Base-by-base conservation (phyloP, 768 basidiomycete genomes). In the Tulasnella sp. region DNA sequence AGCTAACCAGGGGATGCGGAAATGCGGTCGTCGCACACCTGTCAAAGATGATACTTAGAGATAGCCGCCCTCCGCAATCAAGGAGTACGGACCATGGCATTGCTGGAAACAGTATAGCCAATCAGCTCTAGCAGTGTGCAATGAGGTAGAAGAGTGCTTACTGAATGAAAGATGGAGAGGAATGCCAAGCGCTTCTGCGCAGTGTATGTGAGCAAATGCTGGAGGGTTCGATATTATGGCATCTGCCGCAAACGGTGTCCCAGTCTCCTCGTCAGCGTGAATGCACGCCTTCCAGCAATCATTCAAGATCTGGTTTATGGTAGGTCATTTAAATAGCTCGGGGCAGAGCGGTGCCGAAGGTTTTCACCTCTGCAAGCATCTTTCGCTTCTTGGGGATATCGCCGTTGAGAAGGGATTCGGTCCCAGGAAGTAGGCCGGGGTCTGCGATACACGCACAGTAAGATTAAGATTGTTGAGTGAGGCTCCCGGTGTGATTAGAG, bases 171-270 rank as follows among this genome's bases (percentile, higher is more conserved):
- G 77, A 44, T 85, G 80, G 9, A 88, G 77, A 2, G 86, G 87
- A 32, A 88, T 81, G 1, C 87, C 87, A 4, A 88, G 77, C 8
- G 87, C 87, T 76, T 89, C 87, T 1, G 88, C 88, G 67, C 87
- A 85, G 73, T 89, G 88, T 4, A 88, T 78, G 79, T 89, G 87
- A 0, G 85, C 88, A 74, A 89, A 89, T 5, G 86, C 82, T 0
- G 88, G 88, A 19, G 88, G 88, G 77, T 89, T 89, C 37, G 85
- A 85, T 63, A 89, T 88, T 62, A 89, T 87, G 0, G 87, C 87
- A 75, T 89, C 87, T 1, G 85, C 86, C 1, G 82, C 84, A 74
- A 88, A 89, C 2, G 83, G 74, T 22, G 78, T 78, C 0, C 84
- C 83, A 2, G 82, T 82, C 11, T 78, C 74, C 6, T 81, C 78